Conservation (phyloP, 805 yeast genomes). For the Lachancea thermotolerans region DNA sequence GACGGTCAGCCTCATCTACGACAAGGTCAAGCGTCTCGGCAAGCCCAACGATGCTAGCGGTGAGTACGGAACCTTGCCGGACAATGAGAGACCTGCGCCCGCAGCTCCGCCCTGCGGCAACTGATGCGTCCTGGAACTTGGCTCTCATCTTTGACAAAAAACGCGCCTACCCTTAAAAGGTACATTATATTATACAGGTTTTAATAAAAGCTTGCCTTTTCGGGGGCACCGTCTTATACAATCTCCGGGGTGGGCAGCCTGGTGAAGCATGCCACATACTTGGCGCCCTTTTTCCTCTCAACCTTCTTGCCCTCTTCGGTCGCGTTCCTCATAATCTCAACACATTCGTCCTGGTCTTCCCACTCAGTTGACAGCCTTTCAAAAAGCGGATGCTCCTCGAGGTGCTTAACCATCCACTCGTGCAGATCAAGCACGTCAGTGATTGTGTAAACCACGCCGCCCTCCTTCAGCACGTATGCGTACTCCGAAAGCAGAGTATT, state of each 20-base stretch:
- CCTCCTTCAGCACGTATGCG: constrained; percentile 80
- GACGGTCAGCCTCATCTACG: constrained; percentile 32
- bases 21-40: constrained; percentile 14
- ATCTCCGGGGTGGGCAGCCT: constrained; percentile 56
- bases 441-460: constrained; percentile 87
- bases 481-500: constrained; percentile 84
- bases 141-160: background rate
- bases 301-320: constrained; percentile 99
- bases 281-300: constrained; percentile 78
- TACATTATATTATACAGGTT: background rate
- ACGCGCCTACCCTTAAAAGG: background rate
- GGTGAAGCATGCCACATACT: constrained; percentile 81
- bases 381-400: constrained; percentile 86
- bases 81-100: background rate
- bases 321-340: constrained; percentile 77
- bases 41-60: constrained; percentile 7
- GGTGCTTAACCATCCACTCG: constrained; percentile 91
- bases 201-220: background rate
- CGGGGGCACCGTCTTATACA: constrained; percentile 1
- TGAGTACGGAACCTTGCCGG: constrained; percentile 15
- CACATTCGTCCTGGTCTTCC: constrained; percentile 78
- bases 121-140: background rate
- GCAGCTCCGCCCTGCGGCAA: background rate
- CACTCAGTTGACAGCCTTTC: constrained; percentile 72
- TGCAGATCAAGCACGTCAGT: constrained; percentile 94